phyloP scores from a whole-genome alignment of 2,329 filamentous ascomycete species.

The Cercospora sojina region DNA sequence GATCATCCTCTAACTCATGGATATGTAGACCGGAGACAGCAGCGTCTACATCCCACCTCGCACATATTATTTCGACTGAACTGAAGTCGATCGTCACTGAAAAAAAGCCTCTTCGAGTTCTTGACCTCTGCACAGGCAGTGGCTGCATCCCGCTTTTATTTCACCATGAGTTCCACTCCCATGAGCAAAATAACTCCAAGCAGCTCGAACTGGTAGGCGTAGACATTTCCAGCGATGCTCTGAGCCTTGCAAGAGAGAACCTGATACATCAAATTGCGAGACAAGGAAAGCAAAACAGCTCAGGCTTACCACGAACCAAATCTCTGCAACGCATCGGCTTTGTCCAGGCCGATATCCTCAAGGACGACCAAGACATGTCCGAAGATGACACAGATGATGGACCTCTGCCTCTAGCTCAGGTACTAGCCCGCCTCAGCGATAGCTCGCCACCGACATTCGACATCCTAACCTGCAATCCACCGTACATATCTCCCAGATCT shows the following conservation, averaged over 20 bases:
- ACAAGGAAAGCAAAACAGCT: constrained; percentile 45
- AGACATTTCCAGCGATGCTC: constrained; percentile 67
- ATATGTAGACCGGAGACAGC: constrained; percentile 49
- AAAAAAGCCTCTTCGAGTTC: constrained; percentile 53
- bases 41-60: constrained; percentile 40
- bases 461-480: constrained; percentile 82
- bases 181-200: constrained; percentile 20
- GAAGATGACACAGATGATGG: neutral
- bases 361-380: neutral
- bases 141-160: constrained; percentile 85
- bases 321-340: constrained; percentile 35
- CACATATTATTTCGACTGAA: constrained; percentile 29
- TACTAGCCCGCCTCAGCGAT: constrained; percentile 15
- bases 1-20: constrained; percentile 15
- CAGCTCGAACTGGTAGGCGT: constrained; percentile 62
- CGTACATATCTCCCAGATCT: constrained; percentile 72
- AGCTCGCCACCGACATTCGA: constrained; percentile 40
- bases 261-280: constrained; percentile 30
- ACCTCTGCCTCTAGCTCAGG: constrained; percentile 17
- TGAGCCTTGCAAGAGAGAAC: constrained; percentile 67
- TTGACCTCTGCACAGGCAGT: constrained; percentile 88
- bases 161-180: constrained; percentile 57
- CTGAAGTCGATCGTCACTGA: constrained; percentile 11
- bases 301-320: constrained; percentile 6
- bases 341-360: constrained; percentile 38